Percentiles rank a stretch among this genome's conserved stretches.
Evolutionary conservation across 768 basidiomycete genomes (phyloP).

Genomic region (Auriscalpium vulgare): DNA sequence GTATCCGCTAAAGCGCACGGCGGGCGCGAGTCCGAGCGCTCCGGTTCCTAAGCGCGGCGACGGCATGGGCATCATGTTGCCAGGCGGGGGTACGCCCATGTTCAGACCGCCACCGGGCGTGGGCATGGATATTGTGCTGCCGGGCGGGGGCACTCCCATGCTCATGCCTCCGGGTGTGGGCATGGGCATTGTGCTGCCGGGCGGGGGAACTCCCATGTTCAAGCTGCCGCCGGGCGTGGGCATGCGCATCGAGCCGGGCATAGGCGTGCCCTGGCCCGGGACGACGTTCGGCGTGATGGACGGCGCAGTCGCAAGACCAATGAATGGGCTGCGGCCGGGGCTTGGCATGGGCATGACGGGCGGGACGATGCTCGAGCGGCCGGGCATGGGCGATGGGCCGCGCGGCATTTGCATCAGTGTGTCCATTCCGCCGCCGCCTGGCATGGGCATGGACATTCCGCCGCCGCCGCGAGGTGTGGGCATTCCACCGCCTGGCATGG

Average conservation of each 20-base stretch:
- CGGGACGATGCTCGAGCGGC: neutral
- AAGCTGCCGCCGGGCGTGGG: conserved; percentile 4
- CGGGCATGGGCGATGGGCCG: neutral
- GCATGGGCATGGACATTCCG: too few species aligned
- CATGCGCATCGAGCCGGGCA: neutral
- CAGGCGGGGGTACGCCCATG: conserved; percentile 10
- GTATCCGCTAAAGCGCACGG: conserved; percentile 22
- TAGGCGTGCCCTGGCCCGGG: conserved; percentile 5
- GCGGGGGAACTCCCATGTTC: neutral
- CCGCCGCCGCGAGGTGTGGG: too few species aligned
- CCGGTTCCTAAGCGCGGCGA: conserved; percentile 10
- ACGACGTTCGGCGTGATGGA: neutral
- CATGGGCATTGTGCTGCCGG: neutral
- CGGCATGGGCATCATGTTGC: conserved; percentile 10
- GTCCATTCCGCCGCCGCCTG: too few species aligned
- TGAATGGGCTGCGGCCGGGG: neutral
- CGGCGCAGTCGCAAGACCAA: too few species aligned
- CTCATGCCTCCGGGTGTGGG: conserved; percentile 2
- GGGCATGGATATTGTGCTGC: conserved; percentile 9
- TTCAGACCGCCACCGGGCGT: conserved; percentile 3
- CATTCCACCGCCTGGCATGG: too few species aligned
- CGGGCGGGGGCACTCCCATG: conserved; percentile 9
- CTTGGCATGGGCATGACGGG: neutral
- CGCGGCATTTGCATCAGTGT: neutral
- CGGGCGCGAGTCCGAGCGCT: conserved; percentile 1